These are phyloP conservation scores for Cryptococcus sp. DNA, from an alignment of 1,284 basidiomycete genomes.

Conservation along the genomic window DNA sequence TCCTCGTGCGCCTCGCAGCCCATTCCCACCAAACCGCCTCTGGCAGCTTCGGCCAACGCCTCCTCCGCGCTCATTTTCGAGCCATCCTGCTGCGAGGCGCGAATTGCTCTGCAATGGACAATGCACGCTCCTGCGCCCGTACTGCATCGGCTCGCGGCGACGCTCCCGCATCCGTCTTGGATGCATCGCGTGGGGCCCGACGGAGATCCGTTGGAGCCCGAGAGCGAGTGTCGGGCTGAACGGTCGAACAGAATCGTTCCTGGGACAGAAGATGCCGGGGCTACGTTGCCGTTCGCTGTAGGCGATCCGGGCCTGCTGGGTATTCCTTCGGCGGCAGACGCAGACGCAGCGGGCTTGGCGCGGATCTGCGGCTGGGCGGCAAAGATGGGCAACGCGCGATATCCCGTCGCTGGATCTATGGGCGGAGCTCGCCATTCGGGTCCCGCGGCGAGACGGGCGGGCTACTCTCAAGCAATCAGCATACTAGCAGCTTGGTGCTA, in stretches of 20 bases:
- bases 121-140: constrained; percentile 40
- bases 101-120: constrained; percentile 47
- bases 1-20: constrained; percentile 55
- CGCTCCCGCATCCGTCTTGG: constrained; percentile 31
- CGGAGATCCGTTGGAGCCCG: background rate
- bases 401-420: constrained; percentile 42
- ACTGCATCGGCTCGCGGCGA: constrained; percentile 47
- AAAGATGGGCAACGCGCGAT: constrained; percentile 73
- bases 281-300: background rate
- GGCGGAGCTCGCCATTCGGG: constrained; percentile 47
- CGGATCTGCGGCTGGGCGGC: constrained; percentile 83
- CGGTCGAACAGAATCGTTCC: constrained; percentile 14
- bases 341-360: constrained; percentile 27
- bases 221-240: constrained; percentile 10
- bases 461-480: background rate
- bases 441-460: constrained; percentile 26
- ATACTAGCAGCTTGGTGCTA: background rate
- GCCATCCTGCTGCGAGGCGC: constrained; percentile 25
- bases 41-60: constrained; percentile 28
- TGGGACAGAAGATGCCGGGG: constrained; percentile 15
- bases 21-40: constrained; percentile 42
- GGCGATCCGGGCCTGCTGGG: constrained; percentile 16
- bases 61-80: constrained; percentile 37
- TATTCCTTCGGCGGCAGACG: constrained; percentile 14
- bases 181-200: constrained; percentile 9